Percentiles rank a stretch among this genome's conserved stretches.
Conservation (phyloP, 2,329 filamentous ascomycete species). For the Periconia macrospinosa region DNA sequence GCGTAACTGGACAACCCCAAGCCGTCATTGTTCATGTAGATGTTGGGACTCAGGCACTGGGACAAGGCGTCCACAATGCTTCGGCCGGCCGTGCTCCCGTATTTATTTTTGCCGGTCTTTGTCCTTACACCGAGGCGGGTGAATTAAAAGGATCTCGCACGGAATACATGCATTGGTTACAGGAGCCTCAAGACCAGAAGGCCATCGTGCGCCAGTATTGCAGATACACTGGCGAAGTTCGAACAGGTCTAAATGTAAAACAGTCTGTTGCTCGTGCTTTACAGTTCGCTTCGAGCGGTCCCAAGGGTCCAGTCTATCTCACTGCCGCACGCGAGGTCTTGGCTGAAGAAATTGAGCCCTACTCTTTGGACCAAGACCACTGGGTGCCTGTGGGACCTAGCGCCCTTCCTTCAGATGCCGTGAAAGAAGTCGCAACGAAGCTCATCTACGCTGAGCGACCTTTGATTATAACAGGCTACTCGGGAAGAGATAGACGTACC, state of each 20-base stretch:
- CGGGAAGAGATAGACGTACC: constrained; percentile 12
- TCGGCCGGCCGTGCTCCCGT: constrained; percentile 26
- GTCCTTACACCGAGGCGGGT: constrained; percentile 49
- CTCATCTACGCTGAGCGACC: constrained; percentile 15
- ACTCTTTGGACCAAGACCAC: constrained; percentile 18
- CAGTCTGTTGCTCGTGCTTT: constrained; percentile 28
- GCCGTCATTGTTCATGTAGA: constrained; percentile 77
- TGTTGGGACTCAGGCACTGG: constrained; percentile 69
- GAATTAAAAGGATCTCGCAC: constrained; percentile 42
- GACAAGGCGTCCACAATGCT: constrained; percentile 68
- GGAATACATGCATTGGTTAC: constrained; percentile 49
- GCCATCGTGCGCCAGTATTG: constrained; percentile 40
- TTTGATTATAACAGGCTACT: constrained; percentile 24
- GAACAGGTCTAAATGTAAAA: constrained; percentile 28
- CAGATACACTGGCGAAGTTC: constrained; percentile 33
- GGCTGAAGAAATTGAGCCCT: constrained; percentile 14
- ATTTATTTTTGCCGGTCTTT: constrained; percentile 50
- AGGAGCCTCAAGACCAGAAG: constrained; percentile 48
- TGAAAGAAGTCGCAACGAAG: constrained; percentile 9
- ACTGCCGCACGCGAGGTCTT: constrained; percentile 17
- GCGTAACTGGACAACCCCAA: constrained; percentile 67
- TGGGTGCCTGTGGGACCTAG: constrained; percentile 17
- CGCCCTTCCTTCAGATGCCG: constrained; percentile 18
- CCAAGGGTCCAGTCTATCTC: constrained; percentile 25
- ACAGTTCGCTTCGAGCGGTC: constrained; percentile 27